A percentile compares a stretch with the other conserved stretches of the same genome.
phyloP scores from a whole-genome alignment of 75 land plant species.

The Ceratopteris richardii region DNA sequence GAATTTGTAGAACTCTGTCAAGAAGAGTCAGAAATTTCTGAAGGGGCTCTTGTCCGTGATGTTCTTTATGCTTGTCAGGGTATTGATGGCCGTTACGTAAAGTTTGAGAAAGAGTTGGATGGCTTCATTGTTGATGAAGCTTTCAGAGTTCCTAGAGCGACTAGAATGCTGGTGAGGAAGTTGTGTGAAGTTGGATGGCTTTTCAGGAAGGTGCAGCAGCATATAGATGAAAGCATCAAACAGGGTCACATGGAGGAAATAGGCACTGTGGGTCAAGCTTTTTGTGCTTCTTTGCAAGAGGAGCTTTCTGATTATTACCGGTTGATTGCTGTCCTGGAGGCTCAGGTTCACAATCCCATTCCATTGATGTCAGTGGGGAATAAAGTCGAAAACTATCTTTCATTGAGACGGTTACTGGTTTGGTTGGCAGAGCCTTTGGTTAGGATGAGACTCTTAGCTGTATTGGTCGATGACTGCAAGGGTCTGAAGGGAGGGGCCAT shows the following conservation, averaged over 20 bases:
- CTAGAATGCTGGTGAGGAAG: slow-evolving; percentile 49
- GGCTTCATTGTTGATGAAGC: slow-evolving; percentile 55
- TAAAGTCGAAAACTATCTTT: slow-evolving; percentile 60
- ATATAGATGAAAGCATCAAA: slow-evolving; percentile 59
- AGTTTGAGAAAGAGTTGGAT: slow-evolving; percentile 49
- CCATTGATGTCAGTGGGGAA: slow-evolving; percentile 46
- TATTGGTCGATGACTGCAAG: slow-evolving; percentile 79
- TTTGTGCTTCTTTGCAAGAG: slow-evolving; percentile 84
- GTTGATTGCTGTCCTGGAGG: slow-evolving; percentile 81
- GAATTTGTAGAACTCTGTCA: slow-evolving; percentile 55
- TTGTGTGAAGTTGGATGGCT: slow-evolving; percentile 94
- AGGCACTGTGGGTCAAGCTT: slow-evolving; percentile 96
- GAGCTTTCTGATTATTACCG: slow-evolving; percentile 90
- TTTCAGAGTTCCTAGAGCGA: slow-evolving; percentile 47
- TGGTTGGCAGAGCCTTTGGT: slow-evolving; percentile 97
- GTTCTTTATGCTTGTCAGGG: slow-evolving; percentile 93
- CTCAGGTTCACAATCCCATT: slow-evolving; percentile 66
- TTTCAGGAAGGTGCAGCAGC: slow-evolving; percentile 65
- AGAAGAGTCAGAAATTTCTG: slow-evolving; percentile 65
- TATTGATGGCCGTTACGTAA: slow-evolving; percentile 76
- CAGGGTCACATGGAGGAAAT: slow-evolving; percentile 60
- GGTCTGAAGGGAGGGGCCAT: slow-evolving; percentile 86
- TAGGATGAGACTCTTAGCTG: slow-evolving; percentile 94
- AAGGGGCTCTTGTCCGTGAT: slow-evolving; percentile 77
- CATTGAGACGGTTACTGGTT: slow-evolving; percentile 74